Base-by-base conservation (phyloP, 2,329 filamentous ascomycete species). In the Talaromyces sp. region DNA sequence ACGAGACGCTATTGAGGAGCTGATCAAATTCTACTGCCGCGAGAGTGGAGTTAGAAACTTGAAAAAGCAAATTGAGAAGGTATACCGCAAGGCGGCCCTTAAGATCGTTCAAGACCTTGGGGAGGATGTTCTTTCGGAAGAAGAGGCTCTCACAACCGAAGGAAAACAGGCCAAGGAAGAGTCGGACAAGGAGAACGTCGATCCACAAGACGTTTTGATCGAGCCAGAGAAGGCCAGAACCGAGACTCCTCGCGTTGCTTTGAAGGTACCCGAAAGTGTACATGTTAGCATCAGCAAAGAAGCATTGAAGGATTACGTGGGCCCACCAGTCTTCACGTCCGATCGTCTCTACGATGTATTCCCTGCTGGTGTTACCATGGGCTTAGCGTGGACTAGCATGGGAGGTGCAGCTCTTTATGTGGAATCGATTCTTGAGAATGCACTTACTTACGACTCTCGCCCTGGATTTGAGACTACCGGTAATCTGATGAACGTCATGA, bases 61-160 rank as follows among this genome's bases (percentile, higher is more conserved):
- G 67, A 99, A 99, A 86, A 98, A 99, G 83, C 94, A 98, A 77
- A 99, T 99, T 67, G 95, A 99, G 78, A 99, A 99, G 82, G 92
- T 99, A 3, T 99, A 97, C 80, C 89, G 95, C 65, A 99, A 99
- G 79, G 93, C 94, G 14, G 96, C 95, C 0, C 84, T 99, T 67
- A 98, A 97, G 81, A 99, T 99, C 70, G 94, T 99, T 13, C 90
- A 94, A 75, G 93, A 98, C 68, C 84, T 98, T 14, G 94, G 94
- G 59, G 93, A 97, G 73, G 89, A 92, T 6, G 91, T 84, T 1
- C 79, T 97, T 1, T 85, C 90, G 3, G 93, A 97, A 75, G 88
- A 90, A 24, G 87, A 92, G 68, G 93, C 91, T 5, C 79, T 96
- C 64, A 97, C 93, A 0, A 88, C 91, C 9, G 92, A 96, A 76